These are phyloP conservation scores for Myxozyma melibiosi DNA, from an alignment of 805 yeast genomes.

Conservation along the genomic window DNA sequence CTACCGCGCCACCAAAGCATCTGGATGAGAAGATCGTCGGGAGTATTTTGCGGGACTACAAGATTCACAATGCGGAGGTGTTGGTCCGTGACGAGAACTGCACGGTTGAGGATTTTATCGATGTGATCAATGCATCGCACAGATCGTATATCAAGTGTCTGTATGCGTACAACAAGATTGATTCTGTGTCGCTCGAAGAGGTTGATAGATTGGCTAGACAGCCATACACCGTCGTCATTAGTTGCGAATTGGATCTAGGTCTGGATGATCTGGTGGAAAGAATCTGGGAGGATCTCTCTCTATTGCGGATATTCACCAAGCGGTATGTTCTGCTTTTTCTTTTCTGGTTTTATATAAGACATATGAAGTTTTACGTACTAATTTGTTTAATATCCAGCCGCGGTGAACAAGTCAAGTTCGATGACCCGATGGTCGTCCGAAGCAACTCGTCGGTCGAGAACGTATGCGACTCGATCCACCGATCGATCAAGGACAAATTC, in stretches of 20 bases:
- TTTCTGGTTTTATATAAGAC: background rate
- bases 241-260: slow-evolving; percentile 87
- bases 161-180: slow-evolving; percentile 92
- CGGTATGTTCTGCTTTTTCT: slow-evolving; percentile 32
- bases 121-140: slow-evolving; percentile 83
- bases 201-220: slow-evolving; percentile 88
- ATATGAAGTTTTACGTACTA: background rate
- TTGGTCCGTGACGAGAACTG: slow-evolving; percentile 83
- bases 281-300: slow-evolving; percentile 84
- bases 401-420: slow-evolving; percentile 77
- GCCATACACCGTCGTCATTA: slow-evolving; percentile 91
- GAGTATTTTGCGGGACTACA: slow-evolving; percentile 61
- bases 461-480: slow-evolving; percentile 88
- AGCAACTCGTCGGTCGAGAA: slow-evolving; percentile 75
- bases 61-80: slow-evolving; percentile 89
- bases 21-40: slow-evolving; percentile 79
- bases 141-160: slow-evolving; percentile 87
- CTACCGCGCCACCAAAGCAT: slow-evolving; percentile 77
- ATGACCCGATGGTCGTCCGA: slow-evolving; percentile 90
- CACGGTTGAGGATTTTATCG: slow-evolving; percentile 91
- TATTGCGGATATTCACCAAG: slow-evolving; percentile 84
- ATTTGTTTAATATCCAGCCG: slow-evolving; percentile 48
- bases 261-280: slow-evolving; percentile 86
- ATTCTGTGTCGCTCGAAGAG: slow-evolving; percentile 92
- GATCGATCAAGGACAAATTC: slow-evolving; percentile 89